These are phyloP conservation scores for Candida saitoana DNA, from an alignment of 805 yeast genomes.

Conservation along the genomic window DNA sequence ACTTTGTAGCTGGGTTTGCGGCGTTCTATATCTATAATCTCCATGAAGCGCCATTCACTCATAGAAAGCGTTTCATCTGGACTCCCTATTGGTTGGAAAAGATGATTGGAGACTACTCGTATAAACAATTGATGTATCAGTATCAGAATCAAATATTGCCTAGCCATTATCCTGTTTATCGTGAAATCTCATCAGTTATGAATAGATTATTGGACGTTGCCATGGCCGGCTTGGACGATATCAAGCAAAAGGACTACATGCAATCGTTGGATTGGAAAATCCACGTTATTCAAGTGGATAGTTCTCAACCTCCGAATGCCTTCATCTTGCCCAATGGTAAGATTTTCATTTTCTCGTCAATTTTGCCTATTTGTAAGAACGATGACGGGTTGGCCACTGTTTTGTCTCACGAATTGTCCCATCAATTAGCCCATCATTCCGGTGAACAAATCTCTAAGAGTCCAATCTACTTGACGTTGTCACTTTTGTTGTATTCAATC, in stretches of 20 bases:
- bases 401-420: constrained; percentile 88
- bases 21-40: constrained; percentile 39
- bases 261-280: constrained; percentile 65
- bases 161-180: constrained; percentile 53
- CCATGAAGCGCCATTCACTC: constrained; percentile 79
- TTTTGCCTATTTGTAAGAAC: constrained; percentile 70
- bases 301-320: constrained; percentile 84
- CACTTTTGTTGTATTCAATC: constrained; percentile 51
- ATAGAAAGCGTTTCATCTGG: constrained; percentile 68
- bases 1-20: constrained; percentile 21
- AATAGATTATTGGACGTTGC: constrained; percentile 59
- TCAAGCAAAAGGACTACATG: constrained; percentile 32
- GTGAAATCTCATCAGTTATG: constrained; percentile 60
- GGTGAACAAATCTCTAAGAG: constrained; percentile 75
- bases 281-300: constrained; percentile 61
- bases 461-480: constrained; percentile 61
- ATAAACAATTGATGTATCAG: constrained; percentile 55
- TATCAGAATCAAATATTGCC: constrained; percentile 57
- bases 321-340: constrained; percentile 95
- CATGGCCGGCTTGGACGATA: constrained; percentile 28
- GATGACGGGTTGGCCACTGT: constrained; percentile 97
- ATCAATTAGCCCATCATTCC: constrained; percentile 89
- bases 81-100: constrained; percentile 62
- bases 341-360: constrained; percentile 81
- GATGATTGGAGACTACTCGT: constrained; percentile 59